Evolutionary conservation across 768 basidiomycete species (phyloP).

Genomic region (Pleurotus pulmonarius): DNA sequence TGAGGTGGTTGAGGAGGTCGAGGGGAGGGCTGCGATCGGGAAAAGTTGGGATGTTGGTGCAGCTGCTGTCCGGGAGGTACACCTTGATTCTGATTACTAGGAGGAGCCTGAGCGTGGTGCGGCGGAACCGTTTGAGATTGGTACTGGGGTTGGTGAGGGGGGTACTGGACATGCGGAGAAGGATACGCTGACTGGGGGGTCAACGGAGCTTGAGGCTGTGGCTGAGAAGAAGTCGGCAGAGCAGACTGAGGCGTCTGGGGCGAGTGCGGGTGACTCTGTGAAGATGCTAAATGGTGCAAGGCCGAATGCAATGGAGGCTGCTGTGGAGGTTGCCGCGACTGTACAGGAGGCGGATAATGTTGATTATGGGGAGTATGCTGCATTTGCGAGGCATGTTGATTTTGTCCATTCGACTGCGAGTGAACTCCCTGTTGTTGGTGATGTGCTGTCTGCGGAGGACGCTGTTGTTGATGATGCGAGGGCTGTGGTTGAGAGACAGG

Average conservation of each 20-base stretch:
- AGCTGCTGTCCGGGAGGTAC: slow-evolving; percentile 10
- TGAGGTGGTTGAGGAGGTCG: neutral
- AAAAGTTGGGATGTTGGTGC: neutral
- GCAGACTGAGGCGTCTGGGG: slow-evolving; percentile 7
- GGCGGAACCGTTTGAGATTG: neutral
- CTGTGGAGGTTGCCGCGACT: slow-evolving; percentile 16
- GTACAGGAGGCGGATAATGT: slow-evolving; percentile 17
- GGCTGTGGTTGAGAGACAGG: slow-evolving; percentile 18
- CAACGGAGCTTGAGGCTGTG: slow-evolving; percentile 8
- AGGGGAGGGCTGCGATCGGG: slow-evolving; percentile 1
- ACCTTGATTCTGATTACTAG: neutral
- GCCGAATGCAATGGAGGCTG: slow-evolving; percentile 15
- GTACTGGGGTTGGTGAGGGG: neutral
- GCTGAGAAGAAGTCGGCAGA: neutral
- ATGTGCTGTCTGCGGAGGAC: slow-evolving; percentile 18
- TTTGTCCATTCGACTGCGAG: slow-evolving; percentile 6
- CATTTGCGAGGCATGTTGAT: slow-evolving; percentile 8
- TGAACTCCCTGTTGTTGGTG: slow-evolving; percentile 14
- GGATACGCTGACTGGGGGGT: slow-evolving; percentile 7
- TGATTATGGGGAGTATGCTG: slow-evolving; percentile 3
- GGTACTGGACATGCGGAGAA: slow-evolving; percentile 1
- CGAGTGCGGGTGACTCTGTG: slow-evolving; percentile 3
- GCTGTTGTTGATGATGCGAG: slow-evolving; percentile 26
- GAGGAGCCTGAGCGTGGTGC: slow-evolving; percentile 6
- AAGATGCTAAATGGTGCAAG: slow-evolving; percentile 8